A percentile compares a stretch with the other conserved stretches of the same genome.
These are phyloP conservation scores for Nitzschia sp. DNA, from an alignment of 108 stramenopile species.

Conservation along the genomic window DNA sequence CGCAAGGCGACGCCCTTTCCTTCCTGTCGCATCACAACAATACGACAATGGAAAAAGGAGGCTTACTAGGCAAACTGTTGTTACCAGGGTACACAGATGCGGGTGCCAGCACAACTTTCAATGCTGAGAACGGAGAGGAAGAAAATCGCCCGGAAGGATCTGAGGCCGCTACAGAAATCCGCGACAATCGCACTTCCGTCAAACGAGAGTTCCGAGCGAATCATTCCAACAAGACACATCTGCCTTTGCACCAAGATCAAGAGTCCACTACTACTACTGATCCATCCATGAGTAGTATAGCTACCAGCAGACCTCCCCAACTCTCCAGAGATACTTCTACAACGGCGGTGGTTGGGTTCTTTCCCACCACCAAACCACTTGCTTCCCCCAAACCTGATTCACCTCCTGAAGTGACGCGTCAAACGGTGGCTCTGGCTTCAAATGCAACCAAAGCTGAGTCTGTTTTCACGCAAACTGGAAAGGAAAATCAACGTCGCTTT, in stretches of 20 bases:
- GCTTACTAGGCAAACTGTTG: conserved; percentile 30
- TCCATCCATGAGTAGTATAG: neutral
- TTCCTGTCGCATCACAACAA: neutral
- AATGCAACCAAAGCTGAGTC: neutral
- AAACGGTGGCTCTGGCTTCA: conserved; percentile 6
- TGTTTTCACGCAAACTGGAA: neutral
- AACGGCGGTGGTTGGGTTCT: conserved; percentile 19
- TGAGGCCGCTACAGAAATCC: conserved; percentile 41
- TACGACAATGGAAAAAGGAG: conserved; percentile 10
- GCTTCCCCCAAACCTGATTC: conserved; percentile 23
- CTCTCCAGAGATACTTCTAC: neutral
- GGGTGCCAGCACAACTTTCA: conserved; percentile 37
- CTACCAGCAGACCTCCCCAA: no score
- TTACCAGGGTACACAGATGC: conserved; percentile 47
- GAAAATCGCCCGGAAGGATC: conserved; percentile 12
- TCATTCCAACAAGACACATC: neutral
- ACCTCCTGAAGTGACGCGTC: conserved; percentile 1
- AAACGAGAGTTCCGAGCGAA: conserved; percentile 12
- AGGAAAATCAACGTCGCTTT: conserved; percentile 7
- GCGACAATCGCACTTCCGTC: conserved; percentile 34
- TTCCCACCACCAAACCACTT: conserved; percentile 33
- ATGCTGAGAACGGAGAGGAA: neutral
- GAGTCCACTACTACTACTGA: neutral
- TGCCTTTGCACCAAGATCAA: no score
- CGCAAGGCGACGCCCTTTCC: no score